Base-by-base conservation (phyloP, 192 early-diverging fungal genomes). In the Helicostylum pulchrum region DNA sequence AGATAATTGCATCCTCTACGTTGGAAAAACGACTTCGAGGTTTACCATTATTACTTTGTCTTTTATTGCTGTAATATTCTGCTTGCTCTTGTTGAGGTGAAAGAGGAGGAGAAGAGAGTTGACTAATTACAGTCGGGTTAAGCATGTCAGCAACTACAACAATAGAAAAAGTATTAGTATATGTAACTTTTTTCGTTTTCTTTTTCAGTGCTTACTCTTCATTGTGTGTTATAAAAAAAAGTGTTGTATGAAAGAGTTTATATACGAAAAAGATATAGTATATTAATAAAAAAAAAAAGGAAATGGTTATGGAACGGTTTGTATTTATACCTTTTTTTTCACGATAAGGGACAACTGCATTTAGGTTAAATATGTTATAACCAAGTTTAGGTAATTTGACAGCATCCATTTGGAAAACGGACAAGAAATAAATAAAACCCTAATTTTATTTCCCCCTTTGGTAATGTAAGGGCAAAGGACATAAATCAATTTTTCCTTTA, bases 21-120 rank as follows among this genome's bases (percentile, higher is more conserved):
- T 64, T 52, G n/a, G 71, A 73, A 21, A 73, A 73, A 48, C 71
- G 48, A 34, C 71, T 73, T 32, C 71, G 71, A 23, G 71, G 66
- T 26, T 68, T 73, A n/a, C 44, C 49, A 12, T 39, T 34, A 36
- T 21, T 44, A 21, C 34, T 59, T n/a, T 20, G 19, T 10, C 19
- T 56, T 17, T 15, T 48, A 48, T 48, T 15, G 21, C 48, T 46
- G 15, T 0, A 30, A 30, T 45, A 26, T 7, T 26, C 26, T 9
- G 8, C 9, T 15, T 61, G 45, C 4, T 45, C 12, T 30, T 56
- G 42, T 57, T 52, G 53, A 53, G 53, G 64, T n/a, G 53, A 66
- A 14, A 57, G 31, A 21, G 43, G 64, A 21, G 26, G 54, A 7
- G 46, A 48, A 17, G 54, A 36, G 12, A 52, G 42, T 54, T 53